These are phyloP conservation scores for Polygonum maritimum DNA, from an alignment of 148 eudicot species.

Conservation along the genomic window DNA sequence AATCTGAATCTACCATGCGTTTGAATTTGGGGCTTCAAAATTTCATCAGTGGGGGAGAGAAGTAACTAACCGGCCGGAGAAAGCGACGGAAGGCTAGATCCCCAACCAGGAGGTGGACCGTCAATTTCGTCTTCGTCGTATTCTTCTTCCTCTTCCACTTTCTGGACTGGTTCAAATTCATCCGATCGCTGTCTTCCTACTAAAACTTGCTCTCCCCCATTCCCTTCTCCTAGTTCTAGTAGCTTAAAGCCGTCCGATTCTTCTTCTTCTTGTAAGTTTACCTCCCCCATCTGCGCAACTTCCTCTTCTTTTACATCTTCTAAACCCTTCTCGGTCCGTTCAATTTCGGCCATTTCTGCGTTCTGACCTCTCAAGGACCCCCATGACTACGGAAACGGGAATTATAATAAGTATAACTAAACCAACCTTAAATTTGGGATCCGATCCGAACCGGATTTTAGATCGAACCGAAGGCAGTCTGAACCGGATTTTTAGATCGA, in stretches of 20 bases:
- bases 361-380: neutral
- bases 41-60: neutral
- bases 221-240: neutral
- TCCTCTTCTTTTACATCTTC: slow-evolving; percentile 2
- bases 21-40: neutral
- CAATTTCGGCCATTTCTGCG: slow-evolving; percentile 2
- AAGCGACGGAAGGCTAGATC: slow-evolving; percentile 1
- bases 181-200: neutral
- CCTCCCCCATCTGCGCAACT: neutral
- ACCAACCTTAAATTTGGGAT: too few species aligned
- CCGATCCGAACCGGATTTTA: too few species aligned
- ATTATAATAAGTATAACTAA: too few species aligned
- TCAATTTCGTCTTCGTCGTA: slow-evolving; percentile 13
- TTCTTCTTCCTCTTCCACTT: neutral
- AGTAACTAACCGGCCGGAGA: neutral
- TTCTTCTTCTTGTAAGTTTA: neutral
- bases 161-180: neutral
- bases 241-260: neutral
- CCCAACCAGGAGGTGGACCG: slow-evolving; percentile 19
- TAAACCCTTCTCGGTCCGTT: neutral
- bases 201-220: neutral
- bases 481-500: too few species aligned
- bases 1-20: neutral
- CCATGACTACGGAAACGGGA: neutral
- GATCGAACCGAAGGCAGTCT: too few species aligned